Percentiles rank a stretch among this genome's conserved stretches.
Evolutionary conservation across 768 basidiomycete species (phyloP).

Genomic region (Cyclocybe aegerita): DNA sequence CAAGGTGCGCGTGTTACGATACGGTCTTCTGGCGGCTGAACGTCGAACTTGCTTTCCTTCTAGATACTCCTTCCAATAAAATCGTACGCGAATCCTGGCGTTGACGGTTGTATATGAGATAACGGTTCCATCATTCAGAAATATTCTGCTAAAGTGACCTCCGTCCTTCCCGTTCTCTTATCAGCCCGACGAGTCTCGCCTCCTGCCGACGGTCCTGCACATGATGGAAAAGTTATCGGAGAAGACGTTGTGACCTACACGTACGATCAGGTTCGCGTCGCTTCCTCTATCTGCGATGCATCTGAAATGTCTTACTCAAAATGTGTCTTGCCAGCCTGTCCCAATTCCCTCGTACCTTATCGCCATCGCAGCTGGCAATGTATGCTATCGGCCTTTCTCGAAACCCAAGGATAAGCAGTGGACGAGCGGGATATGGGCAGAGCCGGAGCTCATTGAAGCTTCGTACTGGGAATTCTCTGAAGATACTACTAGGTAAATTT

Average conservation of each 20-base stretch:
- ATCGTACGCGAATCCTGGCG: constrained; percentile 42
- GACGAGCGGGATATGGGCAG: constrained; percentile 88
- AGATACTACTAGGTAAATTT: constrained; percentile 71
- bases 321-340: constrained; percentile 50
- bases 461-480: constrained; percentile 88
- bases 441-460: constrained; percentile 76
- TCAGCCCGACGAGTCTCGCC: constrained; percentile 84
- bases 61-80: constrained; percentile 88
- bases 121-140: constrained; percentile 45
- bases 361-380: constrained; percentile 85
- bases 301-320: not conserved
- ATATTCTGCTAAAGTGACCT: constrained; percentile 79
- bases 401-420: constrained; percentile 63
- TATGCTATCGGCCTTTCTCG: constrained; percentile 70
- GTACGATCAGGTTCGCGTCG: constrained; percentile 67
- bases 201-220: constrained; percentile 63
- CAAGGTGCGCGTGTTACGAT: constrained; percentile 50
- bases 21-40: not conserved
- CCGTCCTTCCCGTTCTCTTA: constrained; percentile 82
- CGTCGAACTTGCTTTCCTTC: not conserved
- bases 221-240: constrained; percentile 74
- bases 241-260: constrained; percentile 71
- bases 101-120: no score
- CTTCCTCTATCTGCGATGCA: not conserved
- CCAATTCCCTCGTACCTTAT: constrained; percentile 92